Conservation (phyloP, 108 stramenopile species). For the Cyclotella cryptica region DNA sequence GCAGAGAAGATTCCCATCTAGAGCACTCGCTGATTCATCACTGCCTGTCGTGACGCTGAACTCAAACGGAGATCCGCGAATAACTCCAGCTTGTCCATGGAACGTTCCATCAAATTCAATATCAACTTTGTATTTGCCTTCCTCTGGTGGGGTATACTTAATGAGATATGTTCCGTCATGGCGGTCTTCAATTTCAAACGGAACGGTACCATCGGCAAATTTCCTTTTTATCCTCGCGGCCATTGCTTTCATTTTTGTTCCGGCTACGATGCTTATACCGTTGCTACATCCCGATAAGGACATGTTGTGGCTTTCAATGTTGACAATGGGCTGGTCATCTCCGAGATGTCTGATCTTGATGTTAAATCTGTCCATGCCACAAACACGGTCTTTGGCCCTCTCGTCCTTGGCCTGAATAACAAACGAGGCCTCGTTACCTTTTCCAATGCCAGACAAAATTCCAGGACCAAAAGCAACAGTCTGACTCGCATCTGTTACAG, state of each 20-base stretch:
- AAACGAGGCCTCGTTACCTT: slow-evolving; percentile 52
- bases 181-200: slow-evolving; percentile 45
- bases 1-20: slow-evolving; percentile 58
- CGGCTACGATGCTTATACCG: slow-evolving; percentile 2
- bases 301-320: not conserved
- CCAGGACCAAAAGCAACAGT: slow-evolving; percentile 85
- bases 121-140: slow-evolving; percentile 59
- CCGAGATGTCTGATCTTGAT: slow-evolving; percentile 35
- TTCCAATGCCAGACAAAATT: slow-evolving; percentile 56
- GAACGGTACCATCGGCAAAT: slow-evolving; percentile 1
- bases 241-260: slow-evolving; percentile 36
- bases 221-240: slow-evolving; percentile 40
- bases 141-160: slow-evolving; percentile 48
- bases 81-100: slow-evolving; percentile 59
- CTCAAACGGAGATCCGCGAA: slow-evolving; percentile 76
- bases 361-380: slow-evolving; percentile 82
- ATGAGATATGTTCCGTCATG: slow-evolving; percentile 79
- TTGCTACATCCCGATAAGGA: not conserved
- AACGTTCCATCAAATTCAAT: slow-evolving; percentile 84
- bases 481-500: slow-evolving; percentile 67
- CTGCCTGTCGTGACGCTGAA: slow-evolving; percentile 11
- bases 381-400: slow-evolving; percentile 58
- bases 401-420: slow-evolving; percentile 79
- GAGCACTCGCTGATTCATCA: slow-evolving; percentile 36
- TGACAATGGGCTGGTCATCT: not conserved